Evolutionary conservation across 2,329 filamentous ascomycete species (phyloP).

Genomic region (Podosphaera aphanis): DNA sequence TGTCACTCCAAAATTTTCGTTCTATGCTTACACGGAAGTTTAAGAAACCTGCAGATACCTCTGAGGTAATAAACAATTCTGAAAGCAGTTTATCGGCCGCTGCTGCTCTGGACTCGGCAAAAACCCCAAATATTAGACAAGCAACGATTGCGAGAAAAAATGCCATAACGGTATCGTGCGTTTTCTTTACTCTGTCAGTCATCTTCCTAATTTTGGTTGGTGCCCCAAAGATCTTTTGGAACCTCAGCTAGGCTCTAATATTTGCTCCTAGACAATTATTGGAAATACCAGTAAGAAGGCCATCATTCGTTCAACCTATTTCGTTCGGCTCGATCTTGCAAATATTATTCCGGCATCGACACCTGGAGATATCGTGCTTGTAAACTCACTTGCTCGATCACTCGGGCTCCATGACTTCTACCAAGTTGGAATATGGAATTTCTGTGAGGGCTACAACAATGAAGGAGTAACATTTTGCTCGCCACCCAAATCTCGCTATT

Average conservation of each 20-base stretch:
- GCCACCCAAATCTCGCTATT: constrained; percentile 45
- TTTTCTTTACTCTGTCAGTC: constrained; percentile 50
- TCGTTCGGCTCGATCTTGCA: constrained; percentile 63
- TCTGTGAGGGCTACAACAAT: constrained; percentile 63
- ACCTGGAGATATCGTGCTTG: constrained; percentile 35
- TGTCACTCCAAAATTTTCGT: constrained; percentile 15
- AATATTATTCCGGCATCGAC: constrained; percentile 29
- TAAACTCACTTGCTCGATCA: constrained; percentile 70
- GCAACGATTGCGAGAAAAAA: constrained; percentile 27
- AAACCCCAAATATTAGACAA: constrained; percentile 19
- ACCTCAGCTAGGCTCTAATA: neutral
- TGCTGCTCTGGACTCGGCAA: constrained; percentile 5
- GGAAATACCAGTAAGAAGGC: constrained; percentile 43
- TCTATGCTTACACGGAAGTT: constrained; percentile 8
- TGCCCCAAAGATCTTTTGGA: neutral
- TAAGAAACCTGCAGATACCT: constrained; percentile 2
- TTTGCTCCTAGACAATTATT: constrained; percentile 29
- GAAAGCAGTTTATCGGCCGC: constrained; percentile 1
- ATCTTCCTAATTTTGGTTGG: constrained; percentile 57
- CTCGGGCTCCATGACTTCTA: constrained; percentile 88
- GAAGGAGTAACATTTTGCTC: constrained; percentile 60
- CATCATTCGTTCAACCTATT: constrained; percentile 49
- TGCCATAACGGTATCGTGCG: constrained; percentile 36
- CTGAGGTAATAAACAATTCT: constrained; percentile 3
- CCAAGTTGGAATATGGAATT: constrained; percentile 76